A percentile compares a stretch with the other conserved stretches of the same genome.
phyloP scores from a whole-genome alignment of 2,329 filamentous ascomycete species.

The Ceratocystis diversiconidia region DNA sequence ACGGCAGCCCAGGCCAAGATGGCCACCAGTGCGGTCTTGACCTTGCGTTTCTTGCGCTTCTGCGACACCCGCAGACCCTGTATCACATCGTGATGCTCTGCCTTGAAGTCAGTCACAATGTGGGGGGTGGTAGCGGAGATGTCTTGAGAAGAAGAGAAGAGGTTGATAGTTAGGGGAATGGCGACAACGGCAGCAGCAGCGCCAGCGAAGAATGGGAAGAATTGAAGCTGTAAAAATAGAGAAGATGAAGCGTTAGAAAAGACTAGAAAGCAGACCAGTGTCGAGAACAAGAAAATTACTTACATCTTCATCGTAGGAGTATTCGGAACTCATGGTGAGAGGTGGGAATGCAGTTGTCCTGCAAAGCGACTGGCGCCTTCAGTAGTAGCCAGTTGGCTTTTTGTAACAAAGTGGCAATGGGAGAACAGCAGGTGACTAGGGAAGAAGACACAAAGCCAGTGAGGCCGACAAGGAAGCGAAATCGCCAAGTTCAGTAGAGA shows the following conservation, averaged over 20 bases:
- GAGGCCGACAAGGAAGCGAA: not conserved
- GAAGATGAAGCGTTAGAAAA: not conserved
- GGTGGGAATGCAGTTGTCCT: slow-evolving; percentile 19
- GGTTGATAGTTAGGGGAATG: slow-evolving; percentile 74
- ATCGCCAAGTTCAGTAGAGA: not conserved
- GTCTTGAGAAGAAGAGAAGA: slow-evolving; percentile 34
- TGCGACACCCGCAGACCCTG: slow-evolving; percentile 70
- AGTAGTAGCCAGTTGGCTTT: not conserved
- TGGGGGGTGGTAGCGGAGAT: slow-evolving; percentile 1
- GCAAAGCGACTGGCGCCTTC: not conserved
- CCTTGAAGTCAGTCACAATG: slow-evolving; percentile 47
- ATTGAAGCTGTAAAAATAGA: slow-evolving; percentile 53
- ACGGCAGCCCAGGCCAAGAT: slow-evolving; percentile 69
- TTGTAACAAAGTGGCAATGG: not conserved
- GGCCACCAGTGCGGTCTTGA: slow-evolving; percentile 70
- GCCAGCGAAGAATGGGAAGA: slow-evolving; percentile 98
- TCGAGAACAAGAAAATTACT: slow-evolving; percentile 15
- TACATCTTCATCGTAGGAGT: slow-evolving; percentile 93
- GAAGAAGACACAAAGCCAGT: not conserved
- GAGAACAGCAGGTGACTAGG: not conserved
- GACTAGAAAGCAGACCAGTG: not conserved
- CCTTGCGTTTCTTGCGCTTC: slow-evolving; percentile 74
- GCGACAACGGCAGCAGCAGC: slow-evolving; percentile 80
- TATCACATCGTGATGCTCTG: slow-evolving; percentile 71
- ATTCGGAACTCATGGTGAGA: slow-evolving; percentile 73